Evolutionary conservation across 805 yeast genomes (phyloP).

Genomic region (Allodekkera sacchari): DNA sequence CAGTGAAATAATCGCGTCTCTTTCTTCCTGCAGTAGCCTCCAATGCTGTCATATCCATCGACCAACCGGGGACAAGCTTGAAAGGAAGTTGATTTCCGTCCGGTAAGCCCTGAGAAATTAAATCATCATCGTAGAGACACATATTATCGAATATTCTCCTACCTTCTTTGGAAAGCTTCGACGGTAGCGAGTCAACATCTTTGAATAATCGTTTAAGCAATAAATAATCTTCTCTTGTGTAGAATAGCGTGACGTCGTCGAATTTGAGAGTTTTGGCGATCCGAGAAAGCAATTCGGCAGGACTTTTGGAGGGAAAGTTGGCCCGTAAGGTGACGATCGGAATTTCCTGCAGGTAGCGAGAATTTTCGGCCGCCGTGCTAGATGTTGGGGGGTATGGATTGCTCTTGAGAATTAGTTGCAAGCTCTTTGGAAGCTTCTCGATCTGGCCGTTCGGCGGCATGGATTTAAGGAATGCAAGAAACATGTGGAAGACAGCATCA

Average conservation of each 20-base stretch:
- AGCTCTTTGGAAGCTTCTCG: constrained; percentile 53
- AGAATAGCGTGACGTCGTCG: constrained; percentile 60
- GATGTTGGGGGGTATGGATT: constrained; percentile 70
- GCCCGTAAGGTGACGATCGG: constrained; percentile 26
- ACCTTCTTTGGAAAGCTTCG: constrained; percentile 68
- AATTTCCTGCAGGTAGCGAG: constrained; percentile 24
- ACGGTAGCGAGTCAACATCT: constrained; percentile 44
- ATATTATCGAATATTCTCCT: constrained; percentile 41
- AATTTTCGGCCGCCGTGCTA: constrained; percentile 16
- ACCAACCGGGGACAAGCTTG: constrained; percentile 28
- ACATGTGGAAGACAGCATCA: constrained; percentile 76
- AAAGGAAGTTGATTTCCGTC: constrained; percentile 17
- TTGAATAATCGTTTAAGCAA: constrained; percentile 65
- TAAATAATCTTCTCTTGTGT: constrained; percentile 72
- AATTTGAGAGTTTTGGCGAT: constrained; percentile 55
- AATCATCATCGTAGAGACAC: constrained; percentile 26
- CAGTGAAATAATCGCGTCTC: constrained; percentile 29
- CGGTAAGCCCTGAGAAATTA: constrained; percentile 28
- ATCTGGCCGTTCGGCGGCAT: constrained; percentile 56
- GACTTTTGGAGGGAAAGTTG: constrained; percentile 37
- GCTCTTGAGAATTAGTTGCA: constrained; percentile 56
- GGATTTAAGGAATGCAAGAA: constrained; percentile 68
- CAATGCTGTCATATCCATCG: constrained; percentile 21
- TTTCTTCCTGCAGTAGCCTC: constrained; percentile 9
- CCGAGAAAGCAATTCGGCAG: constrained; percentile 52